Evolutionary conservation across 768 basidiomycete genomes (phyloP).

Genomic region (Termitomyces sp.): DNA sequence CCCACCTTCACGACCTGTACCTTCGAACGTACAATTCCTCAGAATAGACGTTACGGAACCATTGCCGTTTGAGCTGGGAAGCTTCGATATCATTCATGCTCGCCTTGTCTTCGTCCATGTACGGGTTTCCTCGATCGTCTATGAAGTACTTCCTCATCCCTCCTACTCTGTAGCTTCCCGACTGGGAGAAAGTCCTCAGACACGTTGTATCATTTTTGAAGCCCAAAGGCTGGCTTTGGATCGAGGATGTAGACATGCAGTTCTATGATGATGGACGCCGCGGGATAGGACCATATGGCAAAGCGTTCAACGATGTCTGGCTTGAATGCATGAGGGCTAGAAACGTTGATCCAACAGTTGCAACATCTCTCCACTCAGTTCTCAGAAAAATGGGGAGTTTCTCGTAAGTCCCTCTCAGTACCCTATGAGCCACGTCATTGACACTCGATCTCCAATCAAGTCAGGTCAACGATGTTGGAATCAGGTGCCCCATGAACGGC

Average conservation of each 20-base stretch:
- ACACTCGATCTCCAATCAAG: background rate
- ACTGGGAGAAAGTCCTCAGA: background rate
- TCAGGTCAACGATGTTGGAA: background rate
- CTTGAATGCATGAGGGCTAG: background rate
- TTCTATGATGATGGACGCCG: background rate
- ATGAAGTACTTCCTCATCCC: too few species aligned
- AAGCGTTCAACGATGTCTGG: background rate
- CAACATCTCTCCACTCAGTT: background rate
- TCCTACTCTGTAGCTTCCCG: too few species aligned
- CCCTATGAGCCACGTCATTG: too few species aligned
- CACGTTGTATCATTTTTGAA: background rate
- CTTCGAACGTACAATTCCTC: background rate
- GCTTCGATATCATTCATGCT: too few species aligned
- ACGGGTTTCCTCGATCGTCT: too few species aligned
- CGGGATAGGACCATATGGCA: background rate
- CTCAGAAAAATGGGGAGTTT: background rate
- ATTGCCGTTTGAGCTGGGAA: too few species aligned
- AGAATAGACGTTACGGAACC: background rate
- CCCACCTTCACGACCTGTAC: background rate
- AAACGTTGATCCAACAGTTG: background rate
- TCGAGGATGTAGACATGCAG: background rate
- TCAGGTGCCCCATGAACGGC: background rate
- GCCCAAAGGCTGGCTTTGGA: slow-evolving; percentile 4
- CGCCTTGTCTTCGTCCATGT: too few species aligned
- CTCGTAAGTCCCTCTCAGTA: background rate